A percentile compares a stretch with the other conserved stretches of the same genome.
Evolutionary conservation across 1,139 yeast species (phyloP).

Genomic region (Suhomyces bolitotheri): DNA sequence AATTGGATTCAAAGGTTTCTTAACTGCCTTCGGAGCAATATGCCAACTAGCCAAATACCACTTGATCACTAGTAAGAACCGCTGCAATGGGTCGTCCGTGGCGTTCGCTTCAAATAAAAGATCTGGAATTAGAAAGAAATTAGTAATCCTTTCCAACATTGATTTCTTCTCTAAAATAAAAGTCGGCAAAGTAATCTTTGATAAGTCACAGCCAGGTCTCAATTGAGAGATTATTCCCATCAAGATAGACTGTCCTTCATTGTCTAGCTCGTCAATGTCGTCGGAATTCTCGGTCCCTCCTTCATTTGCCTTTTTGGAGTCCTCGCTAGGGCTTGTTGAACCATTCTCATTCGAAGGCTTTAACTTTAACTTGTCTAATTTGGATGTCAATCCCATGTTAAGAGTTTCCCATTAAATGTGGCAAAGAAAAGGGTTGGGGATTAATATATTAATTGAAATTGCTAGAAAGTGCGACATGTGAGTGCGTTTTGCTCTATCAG

Average conservation of each 20-base stretch:
- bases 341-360: conserved; percentile 15
- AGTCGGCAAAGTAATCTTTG: conserved; percentile 91
- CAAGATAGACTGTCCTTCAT: conserved; percentile 81
- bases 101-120: conserved; percentile 68
- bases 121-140: conserved; percentile 81
- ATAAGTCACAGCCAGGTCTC: conserved; percentile 87
- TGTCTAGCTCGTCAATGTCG: conserved; percentile 90
- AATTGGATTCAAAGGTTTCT: conserved; percentile 93
- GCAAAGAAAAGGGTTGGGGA: background rate
- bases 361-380: conserved; percentile 34
- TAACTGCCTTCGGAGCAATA: conserved; percentile 96
- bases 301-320: background rate
- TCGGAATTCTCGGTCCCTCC: conserved; percentile 32
- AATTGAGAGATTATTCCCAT: conserved; percentile 86
- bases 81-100: conserved; percentile 55
- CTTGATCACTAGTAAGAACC: conserved; percentile 72
- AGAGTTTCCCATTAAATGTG: too few species aligned
- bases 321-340: conserved; percentile 8
- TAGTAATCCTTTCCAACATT: conserved; percentile 93
- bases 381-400: conserved; percentile 39
- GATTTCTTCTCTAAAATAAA: conserved; percentile 92
- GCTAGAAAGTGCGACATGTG: too few species aligned
- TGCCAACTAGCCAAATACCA: conserved; percentile 98
- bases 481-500: too few species aligned
- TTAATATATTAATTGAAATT: too few species aligned